Conservation (phyloP, 495 filamentous ascomycete genomes). For the Aspergillus ostianus region DNA sequence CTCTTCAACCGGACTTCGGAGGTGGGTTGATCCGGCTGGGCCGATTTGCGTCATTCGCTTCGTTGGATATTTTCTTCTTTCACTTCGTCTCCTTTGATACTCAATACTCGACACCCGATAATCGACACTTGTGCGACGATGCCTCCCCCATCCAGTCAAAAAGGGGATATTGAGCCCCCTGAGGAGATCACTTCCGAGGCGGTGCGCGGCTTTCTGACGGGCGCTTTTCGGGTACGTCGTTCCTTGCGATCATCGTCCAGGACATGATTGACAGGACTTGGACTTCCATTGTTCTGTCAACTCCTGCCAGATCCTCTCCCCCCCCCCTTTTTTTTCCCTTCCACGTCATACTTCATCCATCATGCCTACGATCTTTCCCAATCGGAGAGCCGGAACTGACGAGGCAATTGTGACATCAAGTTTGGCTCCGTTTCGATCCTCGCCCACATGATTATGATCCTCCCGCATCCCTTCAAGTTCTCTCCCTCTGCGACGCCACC, state of each 20-base stretch:
- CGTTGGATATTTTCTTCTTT: not conserved
- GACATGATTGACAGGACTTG: not conserved
- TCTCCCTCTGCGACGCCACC: slow-evolving; percentile 31
- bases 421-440: slow-evolving; percentile 49
- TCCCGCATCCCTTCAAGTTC: slow-evolving; percentile 48
- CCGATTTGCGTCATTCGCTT: not conserved
- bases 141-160: slow-evolving; percentile 41
- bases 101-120: too few relatives aligned
- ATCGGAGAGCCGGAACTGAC: not conserved
- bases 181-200: slow-evolving; percentile 42
- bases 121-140: slow-evolving; percentile 17
- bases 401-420: slow-evolving; percentile 23
- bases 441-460: slow-evolving; percentile 47
- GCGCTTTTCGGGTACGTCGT: slow-evolving; percentile 44
- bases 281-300: not conserved
- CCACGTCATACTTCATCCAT: too few relatives aligned
- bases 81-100: not conserved
- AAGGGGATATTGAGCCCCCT: slow-evolving; percentile 40
- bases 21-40: not conserved
- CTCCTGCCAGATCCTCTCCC: not conserved
- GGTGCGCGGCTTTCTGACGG: slow-evolving; percentile 43
- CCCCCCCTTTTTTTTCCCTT: not conserved
- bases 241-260: not conserved
- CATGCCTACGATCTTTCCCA: not conserved
- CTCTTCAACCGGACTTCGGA: not conserved